Evolutionary conservation across 73 alveolate species (phyloP).

Genomic region (Urostyla sp.): DNA sequence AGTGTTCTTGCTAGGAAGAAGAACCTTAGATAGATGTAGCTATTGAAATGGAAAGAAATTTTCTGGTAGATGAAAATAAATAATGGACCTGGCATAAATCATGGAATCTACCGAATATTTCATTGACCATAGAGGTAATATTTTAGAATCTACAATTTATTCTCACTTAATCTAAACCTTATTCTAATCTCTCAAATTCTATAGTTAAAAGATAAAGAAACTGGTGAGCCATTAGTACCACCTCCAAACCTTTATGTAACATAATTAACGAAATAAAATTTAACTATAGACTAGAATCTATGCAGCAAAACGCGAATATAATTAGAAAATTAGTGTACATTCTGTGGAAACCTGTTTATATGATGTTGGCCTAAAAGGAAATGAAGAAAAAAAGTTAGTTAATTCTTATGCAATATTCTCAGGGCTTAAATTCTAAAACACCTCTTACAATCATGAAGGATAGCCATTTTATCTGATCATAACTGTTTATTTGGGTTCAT

Average conservation of each 20-base stretch:
- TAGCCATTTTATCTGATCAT: constrained; percentile 9
- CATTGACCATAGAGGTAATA: constrained; percentile 70
- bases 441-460: constrained; percentile 77
- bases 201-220: constrained; percentile 68
- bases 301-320: constrained; percentile 24
- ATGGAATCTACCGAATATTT: constrained; percentile 80
- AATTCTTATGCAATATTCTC: constrained; percentile 71
- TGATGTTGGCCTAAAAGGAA: constrained; percentile 79
- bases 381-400: constrained; percentile 65
- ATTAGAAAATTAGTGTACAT: constrained; percentile 46
- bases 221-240: constrained; percentile 73
- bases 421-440: constrained; percentile 73
- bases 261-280: neutral
- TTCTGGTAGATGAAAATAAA: constrained; percentile 62
- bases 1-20: constrained; percentile 9
- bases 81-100: constrained; percentile 82
- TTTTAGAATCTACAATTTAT: too few relatives aligned
- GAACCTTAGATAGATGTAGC: constrained; percentile 65
- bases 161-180: too few relatives aligned
- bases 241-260: constrained; percentile 73
- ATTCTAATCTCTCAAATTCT: neutral
- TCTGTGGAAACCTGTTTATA: constrained; percentile 55
- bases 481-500: constrained; percentile 8
- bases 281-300: constrained; percentile 17
- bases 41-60: constrained; percentile 74